Evolutionary conservation across 2,329 filamentous ascomycete species (phyloP), one percentile per base, ranked within the genome.

Genomic region (Xylariaceae sp.): DNA sequence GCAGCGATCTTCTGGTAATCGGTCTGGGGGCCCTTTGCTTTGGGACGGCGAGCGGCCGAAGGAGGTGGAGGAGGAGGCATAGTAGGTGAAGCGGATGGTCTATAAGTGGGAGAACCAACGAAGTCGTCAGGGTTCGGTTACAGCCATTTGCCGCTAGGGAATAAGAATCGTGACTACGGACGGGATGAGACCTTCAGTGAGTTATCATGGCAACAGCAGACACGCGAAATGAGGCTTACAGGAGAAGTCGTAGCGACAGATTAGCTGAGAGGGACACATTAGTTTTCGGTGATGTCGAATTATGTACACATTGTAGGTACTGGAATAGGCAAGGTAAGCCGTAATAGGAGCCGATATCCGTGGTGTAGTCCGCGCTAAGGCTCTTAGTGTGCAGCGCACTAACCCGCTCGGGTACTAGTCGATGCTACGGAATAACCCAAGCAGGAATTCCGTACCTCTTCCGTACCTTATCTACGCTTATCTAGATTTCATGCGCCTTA

Each of bases 1-100:
- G 78, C 77, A 15, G 80, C 76, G 61, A 85, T 81, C 59, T 76
- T 72, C 66, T 81, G 74, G 74, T 82, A 82, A 45, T 84, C 80
- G 69, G 76, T 57, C 4, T 68, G 54, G 35, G 71, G 58, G 13
- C 68, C 52, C 51, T 69, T 71, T 17, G 70, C 61, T 54, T 64
- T 64, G 34, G 66, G 53, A 62, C 68, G 68, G 49, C 64, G 68
- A 58, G 69, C 62, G 30, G 37, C 18, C 18, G 59, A n/a, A 57
- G 55, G 47, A 52, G 61, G 58, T 34, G 59, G 17, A 57, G 55
- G 47, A 52, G 61, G 58, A 62, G 55, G 51, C 55, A 61, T 59
- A 23, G 47, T 56, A 48, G 37, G 11, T 42, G 37, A 13, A 55
- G 56, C n/a, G 57, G 51, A 51, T 54, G 39, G 37, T 17, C n/a